Percentiles rank a stretch among this genome's conserved stretches.
Evolutionary conservation across 2,329 filamentous ascomycete species (phyloP).

Genomic region (Coniochaeta sp.): DNA sequence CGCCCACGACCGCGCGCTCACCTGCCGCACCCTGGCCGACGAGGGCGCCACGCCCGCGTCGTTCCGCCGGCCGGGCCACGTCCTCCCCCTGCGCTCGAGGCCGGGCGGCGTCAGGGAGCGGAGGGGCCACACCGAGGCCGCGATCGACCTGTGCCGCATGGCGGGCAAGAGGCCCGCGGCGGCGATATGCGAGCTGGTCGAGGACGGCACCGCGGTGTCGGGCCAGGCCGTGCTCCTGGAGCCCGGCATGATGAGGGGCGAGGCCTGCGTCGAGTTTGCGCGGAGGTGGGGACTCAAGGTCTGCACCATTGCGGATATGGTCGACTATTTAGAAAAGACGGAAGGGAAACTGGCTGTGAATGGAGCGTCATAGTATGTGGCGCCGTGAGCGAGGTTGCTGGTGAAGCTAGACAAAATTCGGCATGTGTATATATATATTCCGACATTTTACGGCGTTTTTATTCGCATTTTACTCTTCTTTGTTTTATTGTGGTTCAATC

Average conservation of each 20-base stretch:
- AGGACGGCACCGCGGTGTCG: conserved; percentile 67
- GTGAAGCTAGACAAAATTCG: neutral
- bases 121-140: conserved; percentile 87
- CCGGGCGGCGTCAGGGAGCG: conserved; percentile 75
- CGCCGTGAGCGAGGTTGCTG: neutral
- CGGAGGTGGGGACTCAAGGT: conserved; percentile 83
- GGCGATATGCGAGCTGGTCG: conserved; percentile 87
- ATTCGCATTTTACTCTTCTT: neutral
- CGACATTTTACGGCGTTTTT: neutral
- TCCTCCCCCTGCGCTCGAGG: conserved; percentile 75
- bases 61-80: conserved; percentile 81
- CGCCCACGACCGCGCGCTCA: conserved; percentile 78
- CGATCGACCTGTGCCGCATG: conserved; percentile 80
- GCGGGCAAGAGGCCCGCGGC: conserved; percentile 71
- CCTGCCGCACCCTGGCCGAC: conserved; percentile 71
- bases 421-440: neutral
- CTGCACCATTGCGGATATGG: conserved; percentile 90
- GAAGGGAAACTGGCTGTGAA: conserved; percentile 53
- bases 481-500: neutral
- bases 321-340: conserved; percentile 68
- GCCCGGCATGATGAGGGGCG: conserved; percentile 86
- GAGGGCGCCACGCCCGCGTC: conserved; percentile 45
- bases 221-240: conserved; percentile 59
- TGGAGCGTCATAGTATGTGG: conserved; percentile 19
- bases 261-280: conserved; percentile 84